Evolutionary conservation across 331 rosid species (phyloP).

Genomic region (Phaseolus coccineus): DNA sequence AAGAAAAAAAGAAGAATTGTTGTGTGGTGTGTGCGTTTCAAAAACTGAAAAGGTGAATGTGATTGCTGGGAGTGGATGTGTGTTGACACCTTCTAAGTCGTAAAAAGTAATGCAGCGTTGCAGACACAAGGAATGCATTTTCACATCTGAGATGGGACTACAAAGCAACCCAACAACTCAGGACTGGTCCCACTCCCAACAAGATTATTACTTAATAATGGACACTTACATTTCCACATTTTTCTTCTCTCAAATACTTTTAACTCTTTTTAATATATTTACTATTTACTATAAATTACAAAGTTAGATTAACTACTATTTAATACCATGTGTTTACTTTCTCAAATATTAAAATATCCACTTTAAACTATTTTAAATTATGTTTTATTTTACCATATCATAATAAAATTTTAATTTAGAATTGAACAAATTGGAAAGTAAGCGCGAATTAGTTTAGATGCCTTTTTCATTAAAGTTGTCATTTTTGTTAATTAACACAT

Average conservation of each 20-base stretch:
- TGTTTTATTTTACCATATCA: not conserved
- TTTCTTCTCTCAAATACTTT: not conserved
- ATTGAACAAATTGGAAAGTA: not conserved
- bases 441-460: not conserved
- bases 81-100: slow-evolving; percentile 41
- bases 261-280: not conserved
- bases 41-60: slow-evolving; percentile 44
- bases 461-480: not conserved
- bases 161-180: slow-evolving; percentile 46
- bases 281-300: not conserved
- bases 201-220: slow-evolving; percentile 46
- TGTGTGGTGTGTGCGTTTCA: not conserved
- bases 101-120: slow-evolving; percentile 32
- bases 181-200: slow-evolving; percentile 39
- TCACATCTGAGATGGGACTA: slow-evolving; percentile 43
- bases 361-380: not conserved
- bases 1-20: no score
- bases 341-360: no score
- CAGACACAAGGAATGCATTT: slow-evolving; percentile 36
- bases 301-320: not conserved
- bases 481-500: not conserved
- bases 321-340: no score
- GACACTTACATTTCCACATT: not conserved
- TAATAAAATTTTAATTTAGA: not conserved
- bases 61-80: slow-evolving; percentile 45